Base-by-base conservation (phyloP, 257 asterid genomes). In the Plantago ovata region DNA sequence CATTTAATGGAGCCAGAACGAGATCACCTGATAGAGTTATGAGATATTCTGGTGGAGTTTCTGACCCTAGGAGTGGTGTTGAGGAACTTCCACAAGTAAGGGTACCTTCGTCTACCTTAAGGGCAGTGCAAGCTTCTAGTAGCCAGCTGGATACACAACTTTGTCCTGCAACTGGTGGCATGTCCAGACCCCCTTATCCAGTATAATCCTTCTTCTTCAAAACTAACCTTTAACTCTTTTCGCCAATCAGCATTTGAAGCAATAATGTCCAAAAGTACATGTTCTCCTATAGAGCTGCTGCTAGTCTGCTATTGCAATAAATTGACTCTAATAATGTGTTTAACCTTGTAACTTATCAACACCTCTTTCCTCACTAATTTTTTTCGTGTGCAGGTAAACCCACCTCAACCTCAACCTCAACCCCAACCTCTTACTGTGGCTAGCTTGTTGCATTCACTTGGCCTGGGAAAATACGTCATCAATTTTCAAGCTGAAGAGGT, bases 401-500 rank as follows among this genome's bases (percentile, higher is more conserved):
- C 22, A 49, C 55, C 28, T 49, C 38, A 49, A 49, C 32, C 53
- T 16, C 19, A 16, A 20, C 15, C 52, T 48, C 78, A 69, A 42
- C 76, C 80, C 55, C 69, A 48, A 19, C 56, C 56, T 22, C 38
- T 58, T 55, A 84, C 86, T 12, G 90, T 75, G 48, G 60, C 71
- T 66, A 54, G 77, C 72, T 69, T 79, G 60, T 72, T 84, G 75
- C 71, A 77, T 61, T 75, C 88, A 13, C 84, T 84, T 60, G 88
- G 90, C 53, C 60, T 84, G 75, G 87, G 80, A 56, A 86, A 84
- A 63, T 86, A 84, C 58, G 55, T 66, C 65, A 72, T 86, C 75
- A 71, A 60, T 63, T 86, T 83, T 66, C 81, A 79, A 72, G 95
- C 94, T 54, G 94, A 86, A 79, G 95, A 84, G 90, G 90, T 84